Conservation (phyloP, 2,329 filamentous ascomycete species). For the Pseudopyrenochaeta lycopersici region DNA sequence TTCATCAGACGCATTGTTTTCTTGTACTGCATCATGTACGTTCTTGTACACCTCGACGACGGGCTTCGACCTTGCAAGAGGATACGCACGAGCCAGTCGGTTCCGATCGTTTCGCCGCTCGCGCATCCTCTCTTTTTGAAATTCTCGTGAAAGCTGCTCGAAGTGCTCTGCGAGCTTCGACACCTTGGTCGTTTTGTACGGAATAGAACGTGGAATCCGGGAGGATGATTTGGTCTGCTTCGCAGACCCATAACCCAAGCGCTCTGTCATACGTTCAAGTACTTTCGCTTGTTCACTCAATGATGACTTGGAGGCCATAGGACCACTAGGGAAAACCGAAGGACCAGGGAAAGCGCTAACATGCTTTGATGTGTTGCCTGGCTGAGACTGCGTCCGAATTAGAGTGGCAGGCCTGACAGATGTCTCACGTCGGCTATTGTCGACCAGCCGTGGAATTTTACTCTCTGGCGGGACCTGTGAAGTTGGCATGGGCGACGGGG, state of each 20-base stretch:
- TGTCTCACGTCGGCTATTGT: constrained; percentile 44
- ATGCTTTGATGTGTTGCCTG: constrained; percentile 40
- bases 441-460: constrained; percentile 50
- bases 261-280: constrained; percentile 77
- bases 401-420: constrained; percentile 34
- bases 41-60: constrained; percentile 96
- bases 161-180: constrained; percentile 95
- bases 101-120: constrained; percentile 84
- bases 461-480: constrained; percentile 37
- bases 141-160: constrained; percentile 94
- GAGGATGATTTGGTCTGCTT: constrained; percentile 71
- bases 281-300: constrained; percentile 49
- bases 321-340: constrained; percentile 23
- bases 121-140: constrained; percentile 90
- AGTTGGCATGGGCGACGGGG: constrained; percentile 30
- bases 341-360: constrained; percentile 21
- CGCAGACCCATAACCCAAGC: constrained; percentile 70
- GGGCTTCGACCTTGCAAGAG: constrained; percentile 90
- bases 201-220: constrained; percentile 83
- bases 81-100: constrained; percentile 80
- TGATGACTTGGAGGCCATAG: constrained; percentile 34
- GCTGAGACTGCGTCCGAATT: constrained; percentile 48
- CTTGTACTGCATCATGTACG: constrained; percentile 90
- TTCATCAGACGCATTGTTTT: constrained; percentile 73
- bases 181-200: constrained; percentile 77